Evolutionary conservation across 768 basidiomycete species (phyloP).

Genomic region (Auriculariales sp.): DNA sequence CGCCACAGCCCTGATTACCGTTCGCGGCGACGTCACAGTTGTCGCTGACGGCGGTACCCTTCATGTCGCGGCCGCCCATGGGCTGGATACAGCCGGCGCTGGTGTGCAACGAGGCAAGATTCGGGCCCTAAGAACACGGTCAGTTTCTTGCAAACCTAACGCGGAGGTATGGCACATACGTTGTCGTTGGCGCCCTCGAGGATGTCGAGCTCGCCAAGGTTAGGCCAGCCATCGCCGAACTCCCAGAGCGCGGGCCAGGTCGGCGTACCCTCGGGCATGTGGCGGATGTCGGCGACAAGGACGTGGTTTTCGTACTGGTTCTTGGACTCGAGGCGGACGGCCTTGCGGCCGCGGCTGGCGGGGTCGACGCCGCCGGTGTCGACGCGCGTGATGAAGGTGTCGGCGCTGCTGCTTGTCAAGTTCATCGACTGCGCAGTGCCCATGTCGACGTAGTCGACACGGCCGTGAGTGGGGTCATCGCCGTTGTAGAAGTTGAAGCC

Average conservation of each 20-base stretch:
- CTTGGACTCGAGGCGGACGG: constrained; percentile 9
- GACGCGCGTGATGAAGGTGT: constrained; percentile 8
- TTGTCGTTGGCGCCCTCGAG: constrained; percentile 6
- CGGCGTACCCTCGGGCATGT: constrained; percentile 8
- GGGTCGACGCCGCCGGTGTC: constrained; percentile 6
- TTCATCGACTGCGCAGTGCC: constrained; percentile 3
- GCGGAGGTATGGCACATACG: constrained; percentile 2
- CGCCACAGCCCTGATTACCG: constrained; percentile 25
- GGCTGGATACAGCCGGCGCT: constrained; percentile 1
- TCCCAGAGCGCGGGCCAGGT: constrained; percentile 10
- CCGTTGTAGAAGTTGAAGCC: constrained; percentile 3
- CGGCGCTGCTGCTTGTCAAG: background rate
- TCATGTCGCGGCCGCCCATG: constrained; percentile 2
- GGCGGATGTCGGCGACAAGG: constrained; percentile 7
- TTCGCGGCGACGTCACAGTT: constrained; percentile 11
- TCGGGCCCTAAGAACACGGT: too few relatives aligned
- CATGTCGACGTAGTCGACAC: constrained; percentile 8
- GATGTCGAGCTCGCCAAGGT: constrained; percentile 9
- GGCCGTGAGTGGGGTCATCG: constrained; percentile 9
- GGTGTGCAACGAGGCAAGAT: constrained; percentile 6
- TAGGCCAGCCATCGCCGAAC: constrained; percentile 5
- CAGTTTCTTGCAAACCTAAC: constrained; percentile 3
- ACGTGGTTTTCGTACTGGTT: constrained; percentile 5
- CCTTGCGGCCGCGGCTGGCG: constrained; percentile 8
- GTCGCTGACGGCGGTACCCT: background rate